These are phyloP conservation scores for Epichloe festucae DNA, from an alignment of 2,329 filamentous ascomycete genomes.

Conservation along the genomic window DNA sequence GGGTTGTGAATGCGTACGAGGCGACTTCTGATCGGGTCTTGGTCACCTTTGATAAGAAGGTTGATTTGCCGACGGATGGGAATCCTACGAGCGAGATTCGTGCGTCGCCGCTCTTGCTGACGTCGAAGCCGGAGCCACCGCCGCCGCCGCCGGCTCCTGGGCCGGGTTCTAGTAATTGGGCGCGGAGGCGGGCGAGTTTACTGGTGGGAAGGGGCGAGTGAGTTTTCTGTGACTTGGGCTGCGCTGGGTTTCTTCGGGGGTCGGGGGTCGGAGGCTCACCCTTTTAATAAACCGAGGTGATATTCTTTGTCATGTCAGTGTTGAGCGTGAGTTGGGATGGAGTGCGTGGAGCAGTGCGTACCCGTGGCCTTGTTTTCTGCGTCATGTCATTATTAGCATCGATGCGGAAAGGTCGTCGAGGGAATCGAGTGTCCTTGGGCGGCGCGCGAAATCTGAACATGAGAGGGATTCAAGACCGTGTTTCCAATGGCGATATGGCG, in stretches of 20 bases:
- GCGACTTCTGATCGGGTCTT: conserved; percentile 96
- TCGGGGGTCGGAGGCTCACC: conserved; percentile 41
- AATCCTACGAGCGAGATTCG: conserved; percentile 97
- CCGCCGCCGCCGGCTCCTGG: conserved; percentile 65
- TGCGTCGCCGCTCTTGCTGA: conserved; percentile 92
- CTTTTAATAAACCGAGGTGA: conserved; percentile 89
- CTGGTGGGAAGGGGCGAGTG: conserved; percentile 30
- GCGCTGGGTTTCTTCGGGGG: background rate
- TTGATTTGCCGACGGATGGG: conserved; percentile 96
- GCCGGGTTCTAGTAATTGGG: conserved; percentile 83
- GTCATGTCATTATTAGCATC: conserved; percentile 17
- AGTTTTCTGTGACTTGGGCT: conserved; percentile 46
- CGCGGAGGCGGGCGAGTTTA: conserved; percentile 88
- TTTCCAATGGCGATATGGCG: background rate
- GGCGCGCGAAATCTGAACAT: too few species aligned
- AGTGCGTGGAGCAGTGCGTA: conserved; percentile 31
- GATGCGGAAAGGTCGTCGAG: conserved; percentile 9
- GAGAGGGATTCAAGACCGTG: too few species aligned
- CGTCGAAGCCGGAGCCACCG: conserved; percentile 76
- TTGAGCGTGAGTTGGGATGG: background rate
- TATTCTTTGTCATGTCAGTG: conserved; percentile 59
- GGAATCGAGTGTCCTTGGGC: background rate
- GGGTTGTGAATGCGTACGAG: conserved; percentile 91
- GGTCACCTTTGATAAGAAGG: conserved; percentile 96
- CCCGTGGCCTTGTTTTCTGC: conserved; percentile 97